Percentiles rank a stretch among this genome's conserved stretches.
These are phyloP conservation scores for Puya raimondii DNA, from an alignment of 176 grass and related monocot genomes.

Conservation along the genomic window DNA sequence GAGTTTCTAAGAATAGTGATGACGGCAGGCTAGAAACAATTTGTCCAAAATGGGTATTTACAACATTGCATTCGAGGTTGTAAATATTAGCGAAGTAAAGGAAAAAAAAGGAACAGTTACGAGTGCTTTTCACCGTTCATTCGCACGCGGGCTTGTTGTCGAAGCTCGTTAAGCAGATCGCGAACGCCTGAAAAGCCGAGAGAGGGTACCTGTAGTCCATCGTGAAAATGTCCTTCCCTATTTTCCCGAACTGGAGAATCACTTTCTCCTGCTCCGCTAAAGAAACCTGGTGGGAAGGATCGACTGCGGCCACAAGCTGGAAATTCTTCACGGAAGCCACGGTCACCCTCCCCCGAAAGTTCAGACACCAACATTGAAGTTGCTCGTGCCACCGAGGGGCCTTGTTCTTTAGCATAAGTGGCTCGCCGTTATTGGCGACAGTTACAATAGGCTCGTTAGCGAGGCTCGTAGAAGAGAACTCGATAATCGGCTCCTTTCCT, in stretches of 20 bases:
- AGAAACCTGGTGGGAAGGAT: conserved; percentile 48
- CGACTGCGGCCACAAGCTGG: conserved; percentile 69
- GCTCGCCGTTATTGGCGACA: conserved; percentile 16
- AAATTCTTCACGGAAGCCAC: conserved; percentile 98
- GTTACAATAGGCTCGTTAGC: conserved; percentile 22
- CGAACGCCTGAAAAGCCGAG: conserved; percentile 88
- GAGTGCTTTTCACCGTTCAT: conserved; percentile 9
- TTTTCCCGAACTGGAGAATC: conserved; percentile 93
- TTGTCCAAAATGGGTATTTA: conserved; percentile 18
- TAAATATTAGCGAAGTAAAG: background rate
- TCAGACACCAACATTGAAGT: conserved; percentile 98
- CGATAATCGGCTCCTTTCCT: conserved; percentile 37
- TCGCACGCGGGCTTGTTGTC: conserved; percentile 96
- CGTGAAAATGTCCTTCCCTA: conserved; percentile 98
- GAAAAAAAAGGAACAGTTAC: background rate
- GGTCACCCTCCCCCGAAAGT: conserved; percentile 86
- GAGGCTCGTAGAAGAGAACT: conserved; percentile 49
- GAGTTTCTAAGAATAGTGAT: too few species aligned
- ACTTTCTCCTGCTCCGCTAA: conserved; percentile 71
- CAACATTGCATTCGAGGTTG: conserved; percentile 1
- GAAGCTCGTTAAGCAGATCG: conserved; percentile 93
- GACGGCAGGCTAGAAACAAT: background rate
- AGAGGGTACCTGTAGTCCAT: conserved; percentile 95
- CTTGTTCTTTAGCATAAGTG: conserved; percentile 87
- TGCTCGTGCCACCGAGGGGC: conserved; percentile 94